These are phyloP conservation scores for Citrus cavaleriei DNA, from an alignment of 345 rosid genomes.

Conservation along the genomic window DNA sequence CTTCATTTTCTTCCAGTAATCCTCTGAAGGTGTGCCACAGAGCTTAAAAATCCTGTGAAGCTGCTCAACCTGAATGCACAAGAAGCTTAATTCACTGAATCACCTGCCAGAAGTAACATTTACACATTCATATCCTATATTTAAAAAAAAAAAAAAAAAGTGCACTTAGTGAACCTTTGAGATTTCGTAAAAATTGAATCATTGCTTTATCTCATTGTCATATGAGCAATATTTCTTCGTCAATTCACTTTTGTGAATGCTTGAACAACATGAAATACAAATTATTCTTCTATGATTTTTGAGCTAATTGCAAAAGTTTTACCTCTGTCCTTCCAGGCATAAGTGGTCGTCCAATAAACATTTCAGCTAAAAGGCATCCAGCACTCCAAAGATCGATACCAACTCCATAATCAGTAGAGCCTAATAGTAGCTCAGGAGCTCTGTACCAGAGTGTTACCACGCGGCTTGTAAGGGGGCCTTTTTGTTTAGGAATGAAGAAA, in stretches of 20 bases:
- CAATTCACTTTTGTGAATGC: neutral
- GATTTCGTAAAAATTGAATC: neutral
- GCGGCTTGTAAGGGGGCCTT: slow-evolving; percentile 63
- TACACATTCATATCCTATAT: neutral
- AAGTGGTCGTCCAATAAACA: slow-evolving; percentile 71
- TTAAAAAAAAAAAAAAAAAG: neutral
- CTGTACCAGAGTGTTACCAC: slow-evolving; percentile 94
- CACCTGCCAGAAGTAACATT: slow-evolving; percentile 11
- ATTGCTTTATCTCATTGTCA: neutral
- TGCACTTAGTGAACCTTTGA: neutral
- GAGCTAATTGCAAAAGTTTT: neutral
- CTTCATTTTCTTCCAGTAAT: slow-evolving; percentile 77
- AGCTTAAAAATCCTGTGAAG: slow-evolving; percentile 87
- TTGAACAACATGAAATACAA: neutral
- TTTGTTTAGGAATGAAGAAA: slow-evolving; percentile 44
- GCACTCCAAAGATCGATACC: slow-evolving; percentile 91
- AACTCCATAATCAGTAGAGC: slow-evolving; percentile 78
- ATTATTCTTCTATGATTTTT: neutral
- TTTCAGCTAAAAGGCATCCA: slow-evolving; percentile 80
- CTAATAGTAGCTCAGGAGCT: slow-evolving; percentile 80
- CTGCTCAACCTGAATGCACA: slow-evolving; percentile 68
- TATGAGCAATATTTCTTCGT: neutral
- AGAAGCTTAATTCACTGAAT: slow-evolving; percentile 15
- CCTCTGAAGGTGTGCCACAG: slow-evolving; percentile 79
- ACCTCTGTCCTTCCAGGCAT: slow-evolving; percentile 95